A percentile compares a stretch with the other conserved stretches of the same genome.
These are phyloP conservation scores for Botrytis hyacinthi DNA, from an alignment of 2,329 filamentous ascomycete species.

Conservation along the genomic window DNA sequence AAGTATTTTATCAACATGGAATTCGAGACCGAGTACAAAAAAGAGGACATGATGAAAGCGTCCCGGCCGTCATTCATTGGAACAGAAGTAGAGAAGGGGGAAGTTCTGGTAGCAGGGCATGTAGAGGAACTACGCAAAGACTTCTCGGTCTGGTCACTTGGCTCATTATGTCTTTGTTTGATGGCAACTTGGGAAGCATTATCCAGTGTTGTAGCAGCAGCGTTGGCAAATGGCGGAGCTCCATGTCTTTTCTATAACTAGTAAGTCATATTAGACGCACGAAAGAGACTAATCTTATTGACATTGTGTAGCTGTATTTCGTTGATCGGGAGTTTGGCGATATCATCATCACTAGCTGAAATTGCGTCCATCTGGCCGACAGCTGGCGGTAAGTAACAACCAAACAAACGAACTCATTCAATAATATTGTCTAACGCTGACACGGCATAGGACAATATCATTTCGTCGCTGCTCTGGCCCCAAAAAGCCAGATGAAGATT, in stretches of 20 bases:
- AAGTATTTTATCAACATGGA: not conserved
- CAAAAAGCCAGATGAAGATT: slow-evolving; percentile 39
- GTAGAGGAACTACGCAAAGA: slow-evolving; percentile 33
- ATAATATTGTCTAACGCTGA: not conserved
- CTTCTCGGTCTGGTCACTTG: slow-evolving; percentile 47
- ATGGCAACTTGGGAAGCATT: slow-evolving; percentile 15
- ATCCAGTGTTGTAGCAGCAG: slow-evolving; percentile 45
- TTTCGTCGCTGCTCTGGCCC: slow-evolving; percentile 56
- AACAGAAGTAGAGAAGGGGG: not conserved
- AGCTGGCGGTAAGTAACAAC: slow-evolving; percentile 34
- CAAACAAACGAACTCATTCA: not conserved
- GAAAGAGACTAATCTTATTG: not conserved
- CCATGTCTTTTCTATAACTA: slow-evolving; percentile 48
- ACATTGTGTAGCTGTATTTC: slow-evolving; percentile 41
- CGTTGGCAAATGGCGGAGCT: slow-evolving; percentile 46
- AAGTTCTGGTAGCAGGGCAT: not conserved
- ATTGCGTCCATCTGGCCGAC: slow-evolving; percentile 43
- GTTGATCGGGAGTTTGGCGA: slow-evolving; percentile 43
- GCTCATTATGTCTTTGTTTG: slow-evolving; percentile 36
- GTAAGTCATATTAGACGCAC: slow-evolving; percentile 30
- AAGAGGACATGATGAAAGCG: not conserved
- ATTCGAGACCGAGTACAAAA: not conserved
- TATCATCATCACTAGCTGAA: slow-evolving; percentile 44
- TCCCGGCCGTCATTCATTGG: not conserved
- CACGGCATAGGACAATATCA: slow-evolving; percentile 50